These are phyloP conservation scores for Fusarium nanum DNA, from an alignment of 2,329 filamentous ascomycete species.

Conservation along the genomic window DNA sequence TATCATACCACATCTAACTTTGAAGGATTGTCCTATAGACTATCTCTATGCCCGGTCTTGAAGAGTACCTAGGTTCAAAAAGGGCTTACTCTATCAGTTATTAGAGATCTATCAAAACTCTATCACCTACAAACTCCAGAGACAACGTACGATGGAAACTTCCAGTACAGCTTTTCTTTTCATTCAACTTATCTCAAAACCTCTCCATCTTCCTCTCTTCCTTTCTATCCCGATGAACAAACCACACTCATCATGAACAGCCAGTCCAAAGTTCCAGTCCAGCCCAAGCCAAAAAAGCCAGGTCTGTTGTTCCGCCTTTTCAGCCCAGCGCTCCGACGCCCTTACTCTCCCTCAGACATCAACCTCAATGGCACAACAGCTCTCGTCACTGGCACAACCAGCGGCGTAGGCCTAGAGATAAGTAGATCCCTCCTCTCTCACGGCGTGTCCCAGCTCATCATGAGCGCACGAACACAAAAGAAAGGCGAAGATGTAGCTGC, in stretches of 20 bases:
- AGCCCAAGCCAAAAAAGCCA: neutral
- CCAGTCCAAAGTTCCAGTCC: neutral
- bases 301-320: neutral
- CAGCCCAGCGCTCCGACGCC: neutral
- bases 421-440: neutral
- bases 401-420: neutral
- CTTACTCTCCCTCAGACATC: neutral
- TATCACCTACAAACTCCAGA: neutral
- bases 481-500: neutral
- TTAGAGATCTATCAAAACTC: neutral
- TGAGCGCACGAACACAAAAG: neutral
- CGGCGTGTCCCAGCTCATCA: neutral
- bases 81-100: neutral
- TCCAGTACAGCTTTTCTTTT: neutral
- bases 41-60: neutral
- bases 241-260: neutral
- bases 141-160: neutral
- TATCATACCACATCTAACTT: neutral
- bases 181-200: neutral
- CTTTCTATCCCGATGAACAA: neutral
- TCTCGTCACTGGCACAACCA: neutral
- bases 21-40: neutral
- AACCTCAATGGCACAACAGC: neutral
- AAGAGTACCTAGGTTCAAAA: neutral
- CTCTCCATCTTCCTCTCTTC: neutral